Base-by-base conservation (phyloP, 352 stramenopile species). In the Globisporangium middletonii region DNA sequence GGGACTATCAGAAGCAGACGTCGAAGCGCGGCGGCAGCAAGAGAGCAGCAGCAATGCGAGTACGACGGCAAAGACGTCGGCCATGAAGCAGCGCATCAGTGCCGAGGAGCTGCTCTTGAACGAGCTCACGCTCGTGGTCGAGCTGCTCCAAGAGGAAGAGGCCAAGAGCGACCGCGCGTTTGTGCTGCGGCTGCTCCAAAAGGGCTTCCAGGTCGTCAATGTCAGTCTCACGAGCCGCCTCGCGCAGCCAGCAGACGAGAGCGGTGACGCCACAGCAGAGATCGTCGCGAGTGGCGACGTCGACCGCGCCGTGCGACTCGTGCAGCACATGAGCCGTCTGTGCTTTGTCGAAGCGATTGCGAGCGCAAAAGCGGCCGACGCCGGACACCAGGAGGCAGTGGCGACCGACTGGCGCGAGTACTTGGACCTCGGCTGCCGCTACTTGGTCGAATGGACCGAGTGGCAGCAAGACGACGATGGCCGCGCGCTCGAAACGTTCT, bases 71-170 rank as follows among this genome's bases (percentile, higher is more conserved):
- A 46, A 46, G 13, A 19, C 15, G 43, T 6, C 43, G 5, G 43
- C n/a, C 8, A 48, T 5, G 42, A 46, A 42, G 42, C 12, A 28
- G n/a, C 43, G 19, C 33, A 38, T 38, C 26, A 74, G 65, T 28
- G 60, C 69, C 12, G 78, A 88, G 63, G 53, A 62, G 26, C 63
- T 77, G 18, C 63, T 92, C 16, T 46, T 92, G 16, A 73, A 75
- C 30, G 81, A 92, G 41, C 52, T 92, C 4, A 72, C 87, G 16
- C 50, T 88, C n/a, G 79, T 89, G 0, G 61, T 89, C 6, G 81
- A 85, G n/a, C 57, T 92, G 46, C 61, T 89, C 16, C 57, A 75
- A 23, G 69, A 89, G 57, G 75, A 86, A 23, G 11, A 18, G 28
- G n/a, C 43, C 49, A 68, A 71, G 48, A 79, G 76, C 2, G 73